Conservation (phyloP, 495 filamentous ascomycete species). For the Terfezia claveryi region DNA sequence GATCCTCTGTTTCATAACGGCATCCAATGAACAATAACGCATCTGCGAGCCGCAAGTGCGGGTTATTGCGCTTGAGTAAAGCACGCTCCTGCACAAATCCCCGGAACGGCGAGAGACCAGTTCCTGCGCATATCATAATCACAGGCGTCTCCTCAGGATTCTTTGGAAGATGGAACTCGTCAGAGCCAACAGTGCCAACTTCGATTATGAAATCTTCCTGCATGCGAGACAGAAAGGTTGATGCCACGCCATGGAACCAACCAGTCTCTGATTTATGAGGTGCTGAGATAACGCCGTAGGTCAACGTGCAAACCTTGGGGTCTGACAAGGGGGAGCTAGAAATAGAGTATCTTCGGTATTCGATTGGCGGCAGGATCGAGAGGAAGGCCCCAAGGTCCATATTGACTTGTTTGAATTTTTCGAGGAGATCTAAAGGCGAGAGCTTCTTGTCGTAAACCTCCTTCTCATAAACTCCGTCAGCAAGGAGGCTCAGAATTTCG, state of each 20-base stretch:
- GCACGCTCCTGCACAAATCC: slow-evolving; percentile 50
- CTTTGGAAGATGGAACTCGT: no score
- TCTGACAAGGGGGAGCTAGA: slow-evolving; percentile 48
- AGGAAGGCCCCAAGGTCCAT: slow-evolving; percentile 42
- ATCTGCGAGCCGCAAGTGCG: slow-evolving; percentile 30
- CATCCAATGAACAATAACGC: slow-evolving; percentile 46
- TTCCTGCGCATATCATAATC: slow-evolving; percentile 17
- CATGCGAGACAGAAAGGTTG: no score
- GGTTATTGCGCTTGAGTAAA: slow-evolving; percentile 24
- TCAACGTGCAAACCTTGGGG: slow-evolving; percentile 11
- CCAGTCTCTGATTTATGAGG: no score
- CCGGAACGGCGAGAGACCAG: slow-evolving; percentile 44
- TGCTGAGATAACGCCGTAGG: no score
- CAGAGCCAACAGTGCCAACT: no score
- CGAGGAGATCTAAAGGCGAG: slow-evolving; percentile 43
- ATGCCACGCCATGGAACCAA: no score
- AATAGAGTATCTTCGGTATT: slow-evolving; percentile 56
- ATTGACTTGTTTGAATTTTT: slow-evolving; percentile 31
- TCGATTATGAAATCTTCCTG: no score
- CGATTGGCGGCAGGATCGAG: slow-evolving; percentile 48
- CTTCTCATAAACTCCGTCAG: slow-evolving; percentile 28
- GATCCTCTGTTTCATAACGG: slow-evolving; percentile 32
- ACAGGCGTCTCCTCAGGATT: no score
- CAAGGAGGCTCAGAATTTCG: slow-evolving; percentile 26
- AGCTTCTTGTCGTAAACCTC: slow-evolving; percentile 35